Percentiles rank a stretch among this genome's conserved stretches.
Evolutionary conservation across 306 rosid species (phyloP).

Genomic region (Rubus parviflorus): DNA sequence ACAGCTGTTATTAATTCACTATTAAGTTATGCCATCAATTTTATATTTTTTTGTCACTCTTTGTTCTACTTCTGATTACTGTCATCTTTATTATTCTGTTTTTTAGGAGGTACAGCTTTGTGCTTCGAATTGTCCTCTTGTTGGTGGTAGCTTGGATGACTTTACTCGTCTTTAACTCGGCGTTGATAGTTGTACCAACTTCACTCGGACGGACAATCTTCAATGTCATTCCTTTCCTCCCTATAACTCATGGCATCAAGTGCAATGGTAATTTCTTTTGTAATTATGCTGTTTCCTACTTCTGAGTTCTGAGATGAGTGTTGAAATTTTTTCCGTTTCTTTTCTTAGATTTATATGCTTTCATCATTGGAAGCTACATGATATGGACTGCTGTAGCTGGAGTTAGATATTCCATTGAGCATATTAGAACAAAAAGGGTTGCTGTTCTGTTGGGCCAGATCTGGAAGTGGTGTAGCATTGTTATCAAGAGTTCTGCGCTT

Average conservation of each 20-base stretch:
- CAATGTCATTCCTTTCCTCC: constrained; percentile 89
- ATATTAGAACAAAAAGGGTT: constrained; percentile 64
- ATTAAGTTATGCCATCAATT: background rate
- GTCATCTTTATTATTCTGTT: constrained; percentile 11
- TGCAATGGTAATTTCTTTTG: constrained; percentile 73
- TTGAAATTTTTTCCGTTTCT: constrained; percentile 23
- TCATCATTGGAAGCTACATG: constrained; percentile 89
- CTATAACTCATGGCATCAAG: constrained; percentile 95
- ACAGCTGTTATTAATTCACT: background rate
- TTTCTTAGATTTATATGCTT: constrained; percentile 81
- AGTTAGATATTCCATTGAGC: constrained; percentile 81
- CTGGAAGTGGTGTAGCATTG: constrained; percentile 90
- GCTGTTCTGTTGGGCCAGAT: constrained; percentile 66
- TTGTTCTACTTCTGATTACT: constrained; percentile 11
- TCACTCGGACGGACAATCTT: constrained; percentile 86
- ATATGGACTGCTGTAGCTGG: constrained; percentile 98
- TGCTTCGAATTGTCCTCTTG: constrained; percentile 85
- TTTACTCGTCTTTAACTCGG: constrained; percentile 86
- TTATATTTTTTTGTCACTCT: background rate
- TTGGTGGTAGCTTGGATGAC: constrained; percentile 99
- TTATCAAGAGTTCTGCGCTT: constrained; percentile 86
- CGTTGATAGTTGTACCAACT: constrained; percentile 88
- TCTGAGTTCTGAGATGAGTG: constrained; percentile 4
- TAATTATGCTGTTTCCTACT: background rate
- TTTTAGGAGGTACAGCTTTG: constrained; percentile 76